Conservation (phyloP, 371 early-diverging fungal genomes). For the Mortierella sp. region DNA sequence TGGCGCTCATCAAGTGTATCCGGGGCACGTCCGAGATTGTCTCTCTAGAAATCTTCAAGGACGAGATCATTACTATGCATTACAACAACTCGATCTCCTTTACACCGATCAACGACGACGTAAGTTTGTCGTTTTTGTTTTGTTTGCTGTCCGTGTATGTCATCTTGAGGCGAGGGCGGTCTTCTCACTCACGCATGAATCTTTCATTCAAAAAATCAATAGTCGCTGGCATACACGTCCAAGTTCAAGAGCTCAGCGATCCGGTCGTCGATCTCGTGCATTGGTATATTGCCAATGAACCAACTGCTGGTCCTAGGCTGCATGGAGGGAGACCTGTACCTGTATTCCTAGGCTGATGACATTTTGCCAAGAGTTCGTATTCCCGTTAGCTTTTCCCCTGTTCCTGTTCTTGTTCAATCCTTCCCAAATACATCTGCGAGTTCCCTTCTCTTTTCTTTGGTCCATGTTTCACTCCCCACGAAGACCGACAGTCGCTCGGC, state of each 20-base stretch:
- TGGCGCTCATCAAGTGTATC: slow-evolving; percentile 72
- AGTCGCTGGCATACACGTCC: slow-evolving; percentile 76
- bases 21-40: slow-evolving; percentile 66
- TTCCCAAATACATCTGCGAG: slow-evolving; percentile 3
- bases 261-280: slow-evolving; percentile 73
- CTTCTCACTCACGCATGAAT: background rate
- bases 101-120: slow-evolving; percentile 77
- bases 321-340: slow-evolving; percentile 73
- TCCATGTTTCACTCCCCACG: background rate
- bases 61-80: slow-evolving; percentile 75
- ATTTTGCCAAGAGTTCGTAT: background rate
- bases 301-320: slow-evolving; percentile 74
- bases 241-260: slow-evolving; percentile 76
- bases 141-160: background rate
- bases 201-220: background rate
- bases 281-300: slow-evolving; percentile 72
- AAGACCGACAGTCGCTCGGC: background rate
- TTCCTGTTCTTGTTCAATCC: background rate
- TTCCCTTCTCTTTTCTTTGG: background rate
- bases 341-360: slow-evolving; percentile 63
- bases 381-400: background rate
- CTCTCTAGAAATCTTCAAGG: slow-evolving; percentile 69
- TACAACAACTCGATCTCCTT: slow-evolving; percentile 75
- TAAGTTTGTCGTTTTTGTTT: slow-evolving; percentile 46
- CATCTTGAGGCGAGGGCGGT: no score